These are phyloP conservation scores for Saururus chinensis DNA, from an alignment of 164 flowering plant species.

Conservation along the genomic window DNA sequence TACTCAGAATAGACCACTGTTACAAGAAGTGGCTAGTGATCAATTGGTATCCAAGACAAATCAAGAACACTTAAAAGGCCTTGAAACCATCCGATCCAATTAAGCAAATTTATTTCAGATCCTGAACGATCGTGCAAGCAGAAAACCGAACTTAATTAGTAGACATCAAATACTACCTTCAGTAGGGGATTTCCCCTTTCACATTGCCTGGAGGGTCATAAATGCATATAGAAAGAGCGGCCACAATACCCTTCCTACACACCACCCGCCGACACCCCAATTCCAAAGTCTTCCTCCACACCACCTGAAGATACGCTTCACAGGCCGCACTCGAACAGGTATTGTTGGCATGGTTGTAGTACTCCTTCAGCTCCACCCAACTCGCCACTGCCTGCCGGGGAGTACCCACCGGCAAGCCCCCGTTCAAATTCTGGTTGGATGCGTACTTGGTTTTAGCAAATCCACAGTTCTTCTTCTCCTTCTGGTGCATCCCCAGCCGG, in stretches of 20 bases:
- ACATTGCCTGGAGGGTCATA: constrained; percentile 60
- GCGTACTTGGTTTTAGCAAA: constrained; percentile 38
- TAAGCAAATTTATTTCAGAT: too few relatives aligned
- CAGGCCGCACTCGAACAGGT: constrained; percentile 33
- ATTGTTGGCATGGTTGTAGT: constrained; percentile 35
- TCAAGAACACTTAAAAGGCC: too few relatives aligned
- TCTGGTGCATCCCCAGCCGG: constrained; percentile 35
- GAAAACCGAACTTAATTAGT: too few relatives aligned
- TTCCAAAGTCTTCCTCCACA: constrained; percentile 39
- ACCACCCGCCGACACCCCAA: constrained; percentile 53
- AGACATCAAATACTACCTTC: background rate
- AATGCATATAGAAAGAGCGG: constrained; percentile 39
- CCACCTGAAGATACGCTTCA: constrained; percentile 57
- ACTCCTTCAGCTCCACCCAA: constrained; percentile 53
- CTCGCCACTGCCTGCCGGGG: constrained; percentile 34
- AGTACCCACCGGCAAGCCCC: constrained; percentile 18
- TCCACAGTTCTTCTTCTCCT: constrained; percentile 35
- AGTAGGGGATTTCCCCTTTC: constrained; percentile 50
- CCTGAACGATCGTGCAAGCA: too few relatives aligned
- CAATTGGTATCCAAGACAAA: too few relatives aligned
- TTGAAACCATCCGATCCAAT: too few relatives aligned
- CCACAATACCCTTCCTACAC: constrained; percentile 18
- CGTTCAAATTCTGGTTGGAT: too few relatives aligned
- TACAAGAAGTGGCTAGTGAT: too few relatives aligned
- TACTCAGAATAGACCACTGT: too few relatives aligned